Percentiles rank a stretch among this genome's conserved stretches.
Conservation (phyloP, 2,329 filamentous ascomycete species). For the Microcyclospora pomicola region DNA sequence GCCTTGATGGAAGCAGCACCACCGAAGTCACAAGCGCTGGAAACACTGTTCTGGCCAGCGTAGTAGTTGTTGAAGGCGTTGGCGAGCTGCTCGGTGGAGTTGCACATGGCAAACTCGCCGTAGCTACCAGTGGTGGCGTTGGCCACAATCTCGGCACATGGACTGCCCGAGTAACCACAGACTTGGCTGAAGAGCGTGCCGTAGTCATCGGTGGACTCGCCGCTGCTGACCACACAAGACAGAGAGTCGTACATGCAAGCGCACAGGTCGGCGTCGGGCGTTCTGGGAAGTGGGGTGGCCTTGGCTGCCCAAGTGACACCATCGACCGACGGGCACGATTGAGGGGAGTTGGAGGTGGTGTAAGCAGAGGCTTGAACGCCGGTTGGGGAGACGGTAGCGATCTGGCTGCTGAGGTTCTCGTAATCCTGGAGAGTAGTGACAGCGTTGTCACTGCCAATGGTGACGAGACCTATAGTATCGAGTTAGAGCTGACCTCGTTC, state of each 20-base stretch:
- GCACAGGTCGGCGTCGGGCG: slow-evolving; percentile 67
- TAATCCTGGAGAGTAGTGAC: slow-evolving; percentile 64
- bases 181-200: slow-evolving; percentile 59
- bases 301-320: slow-evolving; percentile 54
- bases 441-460: slow-evolving; percentile 38
- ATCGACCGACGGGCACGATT: slow-evolving; percentile 51
- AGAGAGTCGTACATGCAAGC: slow-evolving; percentile 69
- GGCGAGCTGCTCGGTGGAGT: slow-evolving; percentile 53
- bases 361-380: slow-evolving; percentile 55
- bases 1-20: slow-evolving; percentile 48
- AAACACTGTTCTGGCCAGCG: slow-evolving; percentile 36
- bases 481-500: slow-evolving; percentile 5
- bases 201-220: slow-evolving; percentile 45
- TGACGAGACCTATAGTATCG: slow-evolving; percentile 46
- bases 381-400: slow-evolving; percentile 53
- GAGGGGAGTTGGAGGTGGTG: slow-evolving; percentile 53
- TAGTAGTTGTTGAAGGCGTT: slow-evolving; percentile 66
- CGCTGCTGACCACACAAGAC: slow-evolving; percentile 51
- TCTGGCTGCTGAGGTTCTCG: slow-evolving; percentile 53
- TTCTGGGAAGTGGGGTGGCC: slow-evolving; percentile 57
- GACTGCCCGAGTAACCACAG: slow-evolving; percentile 43
- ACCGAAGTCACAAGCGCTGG: slow-evolving; percentile 55
- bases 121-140: slow-evolving; percentile 56
- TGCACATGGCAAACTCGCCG: slow-evolving; percentile 69
- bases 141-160: slow-evolving; percentile 54